A percentile compares a stretch with the other conserved stretches of the same genome.
These are phyloP conservation scores for Chimonanthus praecox DNA, from an alignment of 164 flowering plant genomes.

Conservation along the genomic window DNA sequence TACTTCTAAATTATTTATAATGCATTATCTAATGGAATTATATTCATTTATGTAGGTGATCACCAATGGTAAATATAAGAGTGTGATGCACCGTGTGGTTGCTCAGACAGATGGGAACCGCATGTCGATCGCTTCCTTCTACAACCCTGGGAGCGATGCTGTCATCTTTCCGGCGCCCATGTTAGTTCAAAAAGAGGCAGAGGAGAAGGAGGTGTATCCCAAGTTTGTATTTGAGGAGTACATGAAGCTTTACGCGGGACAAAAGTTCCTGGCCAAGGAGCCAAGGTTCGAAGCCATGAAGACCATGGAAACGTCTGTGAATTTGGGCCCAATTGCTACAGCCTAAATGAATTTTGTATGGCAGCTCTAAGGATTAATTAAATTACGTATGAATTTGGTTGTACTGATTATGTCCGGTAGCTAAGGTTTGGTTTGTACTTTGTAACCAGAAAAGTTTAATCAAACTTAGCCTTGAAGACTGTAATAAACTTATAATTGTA, in stretches of 20 bases:
- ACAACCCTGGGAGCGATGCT: slow-evolving; percentile 85
- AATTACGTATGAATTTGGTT: too few species aligned
- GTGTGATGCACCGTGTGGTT: slow-evolving; percentile 78
- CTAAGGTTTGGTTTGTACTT: too few species aligned
- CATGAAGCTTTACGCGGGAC: slow-evolving; percentile 75
- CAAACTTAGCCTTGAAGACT: too few species aligned
- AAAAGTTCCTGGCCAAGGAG: slow-evolving; percentile 87
- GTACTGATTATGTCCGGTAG: too few species aligned
- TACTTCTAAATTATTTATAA: too few species aligned
- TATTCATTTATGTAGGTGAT: slow-evolving; percentile 44
- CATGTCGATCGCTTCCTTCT: slow-evolving; percentile 90
- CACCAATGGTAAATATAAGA: slow-evolving; percentile 92
- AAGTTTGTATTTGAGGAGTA: slow-evolving; percentile 86
- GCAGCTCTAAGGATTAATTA: too few species aligned
- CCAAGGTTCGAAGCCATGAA: slow-evolving; percentile 89
- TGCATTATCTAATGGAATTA: background rate
- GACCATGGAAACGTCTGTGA: slow-evolving; percentile 28
- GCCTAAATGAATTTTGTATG: too few species aligned
- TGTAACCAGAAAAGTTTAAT: too few species aligned
- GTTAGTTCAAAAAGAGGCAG: slow-evolving; percentile 46
- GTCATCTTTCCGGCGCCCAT: slow-evolving; percentile 73
- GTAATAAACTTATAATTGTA: too few species aligned
- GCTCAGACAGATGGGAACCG: slow-evolving; percentile 70
- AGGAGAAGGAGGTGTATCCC: slow-evolving; percentile 51
- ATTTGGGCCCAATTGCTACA: slow-evolving; percentile 46